Conservation (phyloP, 2,329 filamentous ascomycete species). For the Tetracladium maxilliforme region DNA sequence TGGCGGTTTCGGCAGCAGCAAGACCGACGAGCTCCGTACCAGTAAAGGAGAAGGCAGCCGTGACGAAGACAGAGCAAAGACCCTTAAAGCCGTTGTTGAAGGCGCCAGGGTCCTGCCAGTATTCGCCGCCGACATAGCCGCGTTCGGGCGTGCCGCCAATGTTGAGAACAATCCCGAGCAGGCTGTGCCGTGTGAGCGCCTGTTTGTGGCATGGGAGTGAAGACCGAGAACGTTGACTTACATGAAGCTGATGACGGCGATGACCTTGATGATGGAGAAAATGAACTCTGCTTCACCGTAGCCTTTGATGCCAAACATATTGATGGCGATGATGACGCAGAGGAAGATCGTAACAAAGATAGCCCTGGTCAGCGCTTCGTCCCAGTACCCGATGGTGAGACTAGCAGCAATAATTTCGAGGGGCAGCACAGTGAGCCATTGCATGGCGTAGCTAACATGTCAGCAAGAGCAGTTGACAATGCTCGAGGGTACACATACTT, state of each 20-base stretch:
- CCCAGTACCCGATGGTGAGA: constrained; percentile 75
- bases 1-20: constrained; percentile 64
- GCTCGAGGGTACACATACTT: constrained; percentile 38
- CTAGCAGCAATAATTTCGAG: constrained; percentile 80
- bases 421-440: constrained; percentile 75
- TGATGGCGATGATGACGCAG: constrained; percentile 61
- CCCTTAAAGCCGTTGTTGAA: constrained; percentile 76
- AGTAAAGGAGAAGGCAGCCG: constrained; percentile 61
- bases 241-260: constrained; percentile 81
- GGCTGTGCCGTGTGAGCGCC: constrained; percentile 26
- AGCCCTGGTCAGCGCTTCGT: constrained; percentile 43
- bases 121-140: constrained; percentile 66
- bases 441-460: constrained; percentile 54
- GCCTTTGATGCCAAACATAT: constrained; percentile 75
- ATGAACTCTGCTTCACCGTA: constrained; percentile 86
- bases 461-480: constrained; percentile 1
- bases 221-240: constrained; percentile 23
- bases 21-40: constrained; percentile 66
- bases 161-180: constrained; percentile 77
- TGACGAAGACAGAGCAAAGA: constrained; percentile 65
- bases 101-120: constrained; percentile 70
- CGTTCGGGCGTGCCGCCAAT: constrained; percentile 60
- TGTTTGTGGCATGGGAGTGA: constrained; percentile 6
- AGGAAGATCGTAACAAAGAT: constrained; percentile 79
- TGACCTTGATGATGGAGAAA: constrained; percentile 75